Percentiles rank a stretch among this genome's conserved stretches.
Conservation (phyloP, 1,284 basidiomycete species). For the Anthracocystis setariae region DNA sequence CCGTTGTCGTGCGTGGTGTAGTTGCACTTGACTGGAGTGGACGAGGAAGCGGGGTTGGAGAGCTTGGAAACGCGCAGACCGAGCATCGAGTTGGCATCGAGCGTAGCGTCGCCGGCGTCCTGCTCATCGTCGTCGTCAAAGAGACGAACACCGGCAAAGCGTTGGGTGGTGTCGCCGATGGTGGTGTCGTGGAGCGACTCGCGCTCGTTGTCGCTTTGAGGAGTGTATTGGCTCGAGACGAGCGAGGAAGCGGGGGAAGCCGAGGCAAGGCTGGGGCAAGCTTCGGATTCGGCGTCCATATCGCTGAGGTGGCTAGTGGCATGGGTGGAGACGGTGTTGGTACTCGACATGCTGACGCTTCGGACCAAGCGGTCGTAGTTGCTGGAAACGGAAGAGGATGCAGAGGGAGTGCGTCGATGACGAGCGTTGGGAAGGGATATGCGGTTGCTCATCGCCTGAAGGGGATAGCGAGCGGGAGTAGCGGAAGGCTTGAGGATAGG, state of each 20-base stretch:
- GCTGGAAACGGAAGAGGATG: conserved; percentile 25
- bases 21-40: conserved; percentile 44
- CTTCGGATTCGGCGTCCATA: conserved; percentile 18
- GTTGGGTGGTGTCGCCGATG: conserved; percentile 26
- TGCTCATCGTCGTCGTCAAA: conserved; percentile 30
- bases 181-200: conserved; percentile 33
- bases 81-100: conserved; percentile 26
- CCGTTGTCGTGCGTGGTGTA: conserved; percentile 60
- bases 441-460: conserved; percentile 13
- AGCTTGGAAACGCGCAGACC: conserved; percentile 24
- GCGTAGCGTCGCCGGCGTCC: conserved; percentile 38
- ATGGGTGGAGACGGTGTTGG: conserved; percentile 32
- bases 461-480: conserved; percentile 16
- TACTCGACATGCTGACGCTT: conserved; percentile 35
- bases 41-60: conserved; percentile 6
- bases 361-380: conserved; percentile 23
- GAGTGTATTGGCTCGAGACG: conserved; percentile 23
- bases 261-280: conserved; percentile 44
- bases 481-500: conserved; percentile 34
- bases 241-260: conserved; percentile 15
- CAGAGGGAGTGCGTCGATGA: conserved; percentile 28
- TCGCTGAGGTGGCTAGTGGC: conserved; percentile 31
- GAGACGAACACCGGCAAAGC: conserved; percentile 37
- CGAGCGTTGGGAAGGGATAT: neutral
- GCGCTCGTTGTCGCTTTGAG: conserved; percentile 8